These are phyloP conservation scores for Pseudogymnoascus sp. DNA, from an alignment of 2,329 filamentous ascomycete species.

Conservation along the genomic window DNA sequence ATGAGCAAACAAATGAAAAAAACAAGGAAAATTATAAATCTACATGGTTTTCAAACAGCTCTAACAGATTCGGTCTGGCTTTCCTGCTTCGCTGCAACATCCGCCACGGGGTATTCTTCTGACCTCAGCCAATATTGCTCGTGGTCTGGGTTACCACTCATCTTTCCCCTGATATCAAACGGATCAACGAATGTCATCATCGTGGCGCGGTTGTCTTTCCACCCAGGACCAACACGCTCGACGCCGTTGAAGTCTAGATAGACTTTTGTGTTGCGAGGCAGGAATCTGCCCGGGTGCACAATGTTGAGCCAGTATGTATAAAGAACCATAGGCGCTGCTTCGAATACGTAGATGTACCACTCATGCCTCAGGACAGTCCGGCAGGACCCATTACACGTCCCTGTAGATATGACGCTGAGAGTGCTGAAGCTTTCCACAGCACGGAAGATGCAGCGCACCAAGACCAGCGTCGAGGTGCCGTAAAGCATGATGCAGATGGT, in stretches of 20 bases:
- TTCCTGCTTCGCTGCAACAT: neutral
- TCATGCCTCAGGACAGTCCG: conserved; percentile 26
- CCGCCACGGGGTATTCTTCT: neutral
- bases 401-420: conserved; percentile 17
- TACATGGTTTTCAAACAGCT: neutral
- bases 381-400: conserved; percentile 23
- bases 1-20: neutral
- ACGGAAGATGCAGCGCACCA: conserved; percentile 31
- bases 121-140: neutral
- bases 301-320: conserved; percentile 31
- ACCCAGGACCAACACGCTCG: conserved; percentile 29
- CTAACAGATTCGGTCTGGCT: neutral
- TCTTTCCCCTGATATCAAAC: neutral
- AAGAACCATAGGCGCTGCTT: conserved; percentile 30
- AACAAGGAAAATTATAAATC: neutral
- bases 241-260: conserved; percentile 27
- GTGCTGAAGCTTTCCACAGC: conserved; percentile 27
- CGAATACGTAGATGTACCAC: conserved; percentile 32
- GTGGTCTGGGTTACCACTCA: neutral
- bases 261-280: conserved; percentile 24
- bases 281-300: conserved; percentile 29
- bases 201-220: conserved; percentile 16
- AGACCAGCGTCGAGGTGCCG: conserved; percentile 28
- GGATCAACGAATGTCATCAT: neutral
- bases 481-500: conserved; percentile 30